These are phyloP conservation scores for Cucurbita argyrosperma DNA, from an alignment of 306 rosid species.

Conservation along the genomic window DNA sequence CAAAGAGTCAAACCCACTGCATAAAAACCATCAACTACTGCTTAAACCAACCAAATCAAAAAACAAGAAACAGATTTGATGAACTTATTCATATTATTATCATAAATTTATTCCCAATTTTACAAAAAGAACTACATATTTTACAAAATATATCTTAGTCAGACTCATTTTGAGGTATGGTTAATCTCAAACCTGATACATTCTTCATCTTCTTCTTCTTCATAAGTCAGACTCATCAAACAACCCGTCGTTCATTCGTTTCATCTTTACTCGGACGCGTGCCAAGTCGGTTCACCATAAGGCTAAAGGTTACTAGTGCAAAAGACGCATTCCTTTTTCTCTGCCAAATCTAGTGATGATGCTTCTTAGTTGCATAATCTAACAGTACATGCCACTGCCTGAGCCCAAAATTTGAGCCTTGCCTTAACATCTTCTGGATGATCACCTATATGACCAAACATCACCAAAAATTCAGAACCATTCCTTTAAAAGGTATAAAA, in stretches of 20 bases:
- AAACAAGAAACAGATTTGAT: neutral
- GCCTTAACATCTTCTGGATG: constrained; percentile 89
- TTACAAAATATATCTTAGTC: neutral
- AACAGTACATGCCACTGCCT: constrained; percentile 83
- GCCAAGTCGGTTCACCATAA: neutral
- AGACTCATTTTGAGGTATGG: constrained; percentile 7
- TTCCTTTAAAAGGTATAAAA: neutral
- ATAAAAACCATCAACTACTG: neutral
- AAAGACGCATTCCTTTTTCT: neutral
- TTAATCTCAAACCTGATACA: constrained; percentile 10
- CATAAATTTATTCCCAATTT: neutral
- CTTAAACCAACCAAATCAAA: neutral
- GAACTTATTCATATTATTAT: neutral
- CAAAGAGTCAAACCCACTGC: constrained; percentile 1
- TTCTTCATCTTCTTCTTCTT: neutral
- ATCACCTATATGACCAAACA: constrained; percentile 39
- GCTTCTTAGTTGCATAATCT: constrained; percentile 47
- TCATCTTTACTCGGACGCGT: neutral
- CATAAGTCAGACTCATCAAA: neutral
- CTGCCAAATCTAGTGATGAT: neutral
- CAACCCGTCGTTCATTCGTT: neutral
- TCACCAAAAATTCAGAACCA: neutral
- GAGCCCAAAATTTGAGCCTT: constrained; percentile 88
- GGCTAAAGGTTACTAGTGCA: neutral
- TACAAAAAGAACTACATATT: neutral